Conservation (phyloP, 1,139 yeast species). For the Meyerozyma athensensis region DNA sequence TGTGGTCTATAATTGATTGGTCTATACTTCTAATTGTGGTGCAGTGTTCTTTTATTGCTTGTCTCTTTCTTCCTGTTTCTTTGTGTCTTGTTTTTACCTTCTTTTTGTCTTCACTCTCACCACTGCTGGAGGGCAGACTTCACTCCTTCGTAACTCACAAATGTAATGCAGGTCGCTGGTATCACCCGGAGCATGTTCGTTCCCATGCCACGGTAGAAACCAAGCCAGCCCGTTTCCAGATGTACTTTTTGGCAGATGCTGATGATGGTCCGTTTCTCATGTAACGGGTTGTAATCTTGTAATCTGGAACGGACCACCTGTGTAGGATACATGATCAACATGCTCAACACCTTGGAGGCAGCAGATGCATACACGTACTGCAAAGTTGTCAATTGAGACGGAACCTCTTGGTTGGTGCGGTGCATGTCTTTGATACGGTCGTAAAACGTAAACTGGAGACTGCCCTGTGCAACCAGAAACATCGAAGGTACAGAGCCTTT, state of each 20-base stretch:
- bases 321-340: constrained; percentile 71
- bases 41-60: too few relatives aligned
- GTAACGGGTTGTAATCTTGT: constrained; percentile 45
- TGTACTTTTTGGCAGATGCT: constrained; percentile 23
- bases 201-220: constrained; percentile 72
- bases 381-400: constrained; percentile 35
- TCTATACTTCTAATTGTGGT: too few relatives aligned
- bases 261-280: constrained; percentile 15
- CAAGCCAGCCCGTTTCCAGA: constrained; percentile 45
- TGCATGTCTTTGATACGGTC: constrained; percentile 57
- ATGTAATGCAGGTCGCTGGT: constrained; percentile 73
- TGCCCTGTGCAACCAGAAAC: constrained; percentile 83
- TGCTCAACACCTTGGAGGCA: constrained; percentile 63
- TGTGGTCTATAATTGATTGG: too few relatives aligned
- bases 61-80: not conserved
- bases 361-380: constrained; percentile 68
- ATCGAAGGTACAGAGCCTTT: constrained; percentile 79
- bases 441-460: constrained; percentile 80
- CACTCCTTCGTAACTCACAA: constrained; percentile 56
- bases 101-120: too few relatives aligned
- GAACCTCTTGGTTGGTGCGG: constrained; percentile 1
- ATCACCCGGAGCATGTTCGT: constrained; percentile 60
- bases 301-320: constrained; percentile 78
- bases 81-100: too few relatives aligned
- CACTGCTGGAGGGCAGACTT: constrained; percentile 15